These are phyloP conservation scores for Kwoniella sp. DNA, from an alignment of 768 basidiomycete genomes.

Conservation along the genomic window DNA sequence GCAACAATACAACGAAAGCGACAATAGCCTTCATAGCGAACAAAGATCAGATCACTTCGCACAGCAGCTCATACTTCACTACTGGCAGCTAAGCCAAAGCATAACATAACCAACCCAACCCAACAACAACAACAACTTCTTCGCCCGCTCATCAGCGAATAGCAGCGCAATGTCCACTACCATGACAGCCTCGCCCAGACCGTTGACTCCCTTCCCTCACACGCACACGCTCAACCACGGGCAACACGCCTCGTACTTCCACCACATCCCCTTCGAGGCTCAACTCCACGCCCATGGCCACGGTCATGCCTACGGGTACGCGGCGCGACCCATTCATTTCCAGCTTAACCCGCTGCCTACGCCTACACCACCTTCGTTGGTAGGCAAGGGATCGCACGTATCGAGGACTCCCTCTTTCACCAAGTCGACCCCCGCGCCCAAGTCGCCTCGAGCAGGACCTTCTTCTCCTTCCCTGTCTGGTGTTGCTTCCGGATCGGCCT, in stretches of 20 bases:
- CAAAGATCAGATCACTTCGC: not conserved
- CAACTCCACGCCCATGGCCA: conserved; percentile 17
- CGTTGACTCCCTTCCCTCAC: conserved; percentile 38
- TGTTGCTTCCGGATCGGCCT: conserved; percentile 2
- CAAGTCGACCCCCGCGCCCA: not conserved
- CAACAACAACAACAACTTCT: too few relatives aligned
- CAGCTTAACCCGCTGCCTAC: conserved; percentile 19
- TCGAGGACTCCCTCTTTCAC: conserved; percentile 1
- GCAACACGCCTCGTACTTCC: conserved; percentile 8
- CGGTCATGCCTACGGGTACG: too few relatives aligned
- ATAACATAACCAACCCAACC: not conserved
- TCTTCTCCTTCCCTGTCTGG: conserved; percentile 9
- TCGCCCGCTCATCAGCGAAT: too few relatives aligned
- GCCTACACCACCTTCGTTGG: conserved; percentile 42
- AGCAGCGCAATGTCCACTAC: not conserved
- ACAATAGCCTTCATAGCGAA: not conserved
- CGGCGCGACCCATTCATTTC: conserved; percentile 39
- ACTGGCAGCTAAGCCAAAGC: not conserved
- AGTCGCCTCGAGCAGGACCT: conserved; percentile 12
- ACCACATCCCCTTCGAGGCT: conserved; percentile 14
- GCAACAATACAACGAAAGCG: not conserved
- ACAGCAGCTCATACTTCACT: not conserved
- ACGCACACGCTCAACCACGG: conserved; percentile 19
- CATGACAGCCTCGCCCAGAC: not conserved
- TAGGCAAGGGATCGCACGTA: conserved; percentile 20